Percentiles rank a stretch among this genome's conserved stretches.
Conservation (phyloP, 306 rosid species). For the Dalbergia oliveri region DNA sequence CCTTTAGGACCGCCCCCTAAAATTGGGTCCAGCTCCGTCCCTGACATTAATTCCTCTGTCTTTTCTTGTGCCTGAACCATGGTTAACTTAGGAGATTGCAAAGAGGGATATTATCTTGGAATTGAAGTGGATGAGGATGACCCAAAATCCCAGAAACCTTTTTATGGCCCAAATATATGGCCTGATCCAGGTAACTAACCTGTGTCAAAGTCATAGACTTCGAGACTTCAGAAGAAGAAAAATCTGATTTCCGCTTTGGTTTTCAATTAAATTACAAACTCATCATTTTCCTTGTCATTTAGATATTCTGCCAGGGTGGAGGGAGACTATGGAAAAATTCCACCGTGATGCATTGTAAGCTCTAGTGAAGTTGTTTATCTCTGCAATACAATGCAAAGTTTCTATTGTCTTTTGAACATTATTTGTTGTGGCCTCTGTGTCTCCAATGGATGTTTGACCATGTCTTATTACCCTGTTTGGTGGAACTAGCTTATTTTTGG, state of each 20-base stretch:
- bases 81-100: conserved; percentile 77
- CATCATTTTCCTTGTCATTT: conserved; percentile 13
- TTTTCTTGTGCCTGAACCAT: background rate
- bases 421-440: background rate
- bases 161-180: conserved; percentile 88
- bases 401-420: conserved; percentile 11
- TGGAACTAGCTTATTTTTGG: background rate
- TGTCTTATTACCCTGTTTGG: background rate
- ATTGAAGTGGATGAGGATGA: conserved; percentile 71
- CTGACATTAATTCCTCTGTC: no score
- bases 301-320: conserved; percentile 85
- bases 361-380: conserved; percentile 20
- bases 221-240: background rate
- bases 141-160: conserved; percentile 71
- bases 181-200: conserved; percentile 73
- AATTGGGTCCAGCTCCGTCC: no score
- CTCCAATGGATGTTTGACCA: background rate
- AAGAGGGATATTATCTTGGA: conserved; percentile 94
- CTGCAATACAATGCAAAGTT: background rate
- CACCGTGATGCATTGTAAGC: conserved; percentile 80
- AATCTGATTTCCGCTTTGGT: background rate
- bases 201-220: background rate
- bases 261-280: no score
- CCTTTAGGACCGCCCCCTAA: no score
- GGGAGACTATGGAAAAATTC: conserved; percentile 84